Evolutionary conservation across 2,329 filamentous ascomycete genomes (phyloP).

Genomic region (Xylaria sp.): DNA sequence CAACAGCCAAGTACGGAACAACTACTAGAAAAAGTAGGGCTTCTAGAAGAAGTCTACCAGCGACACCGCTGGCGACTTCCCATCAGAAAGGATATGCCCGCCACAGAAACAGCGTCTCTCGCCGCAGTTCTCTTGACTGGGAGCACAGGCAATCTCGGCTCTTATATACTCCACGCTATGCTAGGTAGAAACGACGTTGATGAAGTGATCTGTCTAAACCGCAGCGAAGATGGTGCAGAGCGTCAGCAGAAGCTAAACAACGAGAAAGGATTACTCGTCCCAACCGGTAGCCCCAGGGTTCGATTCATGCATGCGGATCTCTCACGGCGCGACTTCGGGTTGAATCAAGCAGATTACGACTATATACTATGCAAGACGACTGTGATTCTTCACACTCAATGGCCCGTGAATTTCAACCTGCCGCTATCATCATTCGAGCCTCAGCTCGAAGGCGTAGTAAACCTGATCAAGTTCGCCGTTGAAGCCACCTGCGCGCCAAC

Average conservation of each 20-base stretch:
- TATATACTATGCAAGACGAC: neutral
- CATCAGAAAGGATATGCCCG: neutral
- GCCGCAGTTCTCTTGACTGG: neutral
- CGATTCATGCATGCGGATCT: conserved; percentile 49
- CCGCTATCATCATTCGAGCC: conserved; percentile 42
- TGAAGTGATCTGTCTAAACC: neutral
- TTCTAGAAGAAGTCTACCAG: neutral
- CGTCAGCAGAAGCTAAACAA: neutral
- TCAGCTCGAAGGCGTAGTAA: conserved; percentile 46
- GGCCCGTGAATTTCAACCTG: conserved; percentile 47
- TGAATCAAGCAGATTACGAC: conserved; percentile 1
- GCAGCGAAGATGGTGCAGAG: neutral
- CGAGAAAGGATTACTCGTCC: conserved; percentile 23
- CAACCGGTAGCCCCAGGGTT: conserved; percentile 49
- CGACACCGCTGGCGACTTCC: neutral
- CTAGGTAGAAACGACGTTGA: neutral
- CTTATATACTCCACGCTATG: neutral
- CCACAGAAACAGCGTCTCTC: neutral
- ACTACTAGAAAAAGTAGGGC: neutral
- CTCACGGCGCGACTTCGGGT: neutral
- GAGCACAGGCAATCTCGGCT: neutral
- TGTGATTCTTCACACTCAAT: conserved; percentile 43
- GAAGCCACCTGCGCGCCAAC: conserved; percentile 23
- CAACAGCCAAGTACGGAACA: neutral
- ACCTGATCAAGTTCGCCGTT: conserved; percentile 41